These are phyloP conservation scores for Cynara cardunculus DNA, from an alignment of 129 eudicot genomes.

Conservation along the genomic window DNA sequence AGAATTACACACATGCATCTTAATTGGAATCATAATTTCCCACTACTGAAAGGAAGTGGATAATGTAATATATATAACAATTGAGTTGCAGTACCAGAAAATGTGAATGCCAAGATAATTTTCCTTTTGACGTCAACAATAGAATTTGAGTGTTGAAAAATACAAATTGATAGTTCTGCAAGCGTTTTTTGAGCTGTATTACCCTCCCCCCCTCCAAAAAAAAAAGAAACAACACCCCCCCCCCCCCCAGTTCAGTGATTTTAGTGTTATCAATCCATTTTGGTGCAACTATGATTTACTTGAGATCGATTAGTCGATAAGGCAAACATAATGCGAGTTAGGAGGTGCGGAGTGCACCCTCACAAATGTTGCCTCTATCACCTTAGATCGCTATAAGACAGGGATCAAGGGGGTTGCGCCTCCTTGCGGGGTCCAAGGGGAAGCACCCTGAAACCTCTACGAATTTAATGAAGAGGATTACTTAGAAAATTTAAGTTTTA, in stretches of 20 bases:
- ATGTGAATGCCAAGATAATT: neutral
- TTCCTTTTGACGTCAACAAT: neutral
- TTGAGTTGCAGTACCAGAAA: neutral
- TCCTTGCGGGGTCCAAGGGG: neutral
- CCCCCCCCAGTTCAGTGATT: neutral
- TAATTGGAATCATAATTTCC: slow-evolving; percentile 6
- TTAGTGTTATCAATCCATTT: neutral
- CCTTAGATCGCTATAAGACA: neutral
- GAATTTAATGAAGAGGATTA: neutral
- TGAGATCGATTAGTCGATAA: neutral
- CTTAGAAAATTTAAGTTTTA: neutral
- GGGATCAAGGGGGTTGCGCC: neutral
- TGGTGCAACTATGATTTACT: neutral
- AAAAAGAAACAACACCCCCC: no score
- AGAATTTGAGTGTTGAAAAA: neutral
- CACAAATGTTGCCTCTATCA: neutral
- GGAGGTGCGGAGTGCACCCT: neutral
- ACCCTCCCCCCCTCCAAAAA: no score
- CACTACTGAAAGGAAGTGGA: neutral
- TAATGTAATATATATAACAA: neutral
- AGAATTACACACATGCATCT: neutral
- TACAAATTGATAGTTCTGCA: neutral
- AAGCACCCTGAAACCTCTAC: neutral
- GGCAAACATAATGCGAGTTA: neutral
- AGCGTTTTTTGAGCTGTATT: neutral